Base-by-base conservation (phyloP, 352 stramenopile species). In the Pythium dissimile region DNA sequence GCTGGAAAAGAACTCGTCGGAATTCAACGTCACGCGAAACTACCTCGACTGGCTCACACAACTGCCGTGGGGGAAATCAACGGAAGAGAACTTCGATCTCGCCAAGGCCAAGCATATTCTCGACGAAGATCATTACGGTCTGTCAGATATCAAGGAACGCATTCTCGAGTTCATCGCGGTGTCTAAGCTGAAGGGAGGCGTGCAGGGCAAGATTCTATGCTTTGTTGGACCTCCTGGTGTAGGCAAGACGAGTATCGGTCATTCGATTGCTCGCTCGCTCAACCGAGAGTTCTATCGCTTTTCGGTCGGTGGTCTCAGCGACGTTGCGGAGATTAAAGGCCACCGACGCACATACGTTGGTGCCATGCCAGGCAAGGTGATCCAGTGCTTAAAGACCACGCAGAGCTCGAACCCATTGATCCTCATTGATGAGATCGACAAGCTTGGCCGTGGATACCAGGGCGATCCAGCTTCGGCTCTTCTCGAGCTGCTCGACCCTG, bases 101-200 rank as follows among this genome's bases (percentile, higher is more conserved):
- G 70, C 77, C 0, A 88, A 90, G 54, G 97, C 96, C 5, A 88
- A 96, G 68, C 69, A 91, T 59, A 90, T 98, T 45, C 69, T 99
- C 24, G 93, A 99, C 64, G 88, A 96, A 59, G 96, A 99, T 60
- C 97, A 99, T 72, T 99, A 99, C 69, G 97, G 97, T 2, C 84
- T 99, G 23, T 87, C 97, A 31, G 96, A 99, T 68, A 97, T 99
- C 52, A 99, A 99, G 71, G 92, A 99, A 54, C 97, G 96, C 16
- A 99, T 99, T 56, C 75, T 99, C 18, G 94, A 99, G 77, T 99
- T 99, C 62, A 98, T 99, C 60, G 97, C 97, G 1, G 96, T 99
- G 11, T 97, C 95, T 8, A 99, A 99, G 68, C 77, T 99, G 5
- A 89, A 88, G 61, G 96, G 96, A 23, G 86, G 86, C 46, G 91